Conservation (phyloP, 257 asterid genomes). For the Anisodus acutangulus region DNA sequence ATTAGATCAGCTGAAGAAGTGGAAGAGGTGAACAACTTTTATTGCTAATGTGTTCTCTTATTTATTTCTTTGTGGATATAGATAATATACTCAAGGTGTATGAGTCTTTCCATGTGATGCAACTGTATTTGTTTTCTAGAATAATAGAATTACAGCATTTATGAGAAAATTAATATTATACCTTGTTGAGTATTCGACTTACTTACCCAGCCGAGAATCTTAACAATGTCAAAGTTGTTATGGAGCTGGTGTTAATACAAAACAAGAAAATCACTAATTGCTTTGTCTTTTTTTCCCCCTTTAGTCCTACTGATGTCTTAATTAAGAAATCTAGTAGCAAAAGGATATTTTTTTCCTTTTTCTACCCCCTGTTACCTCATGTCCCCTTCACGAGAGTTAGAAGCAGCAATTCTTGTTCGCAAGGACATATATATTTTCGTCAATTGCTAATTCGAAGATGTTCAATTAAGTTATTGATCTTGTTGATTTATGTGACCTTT, state of each 20-base stretch:
- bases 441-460: background rate
- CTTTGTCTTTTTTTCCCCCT: background rate
- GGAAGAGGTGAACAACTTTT: conserved; percentile 65
- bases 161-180: background rate
- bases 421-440: background rate
- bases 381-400: background rate
- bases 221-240: background rate
- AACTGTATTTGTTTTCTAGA: background rate
- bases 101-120: background rate
- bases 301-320: background rate
- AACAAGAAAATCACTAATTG: background rate
- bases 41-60: conserved; percentile 20
- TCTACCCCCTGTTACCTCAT: background rate
- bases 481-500: background rate
- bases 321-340: background rate
- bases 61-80: background rate
- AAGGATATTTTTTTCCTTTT: background rate
- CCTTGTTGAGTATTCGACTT: background rate
- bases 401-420: background rate
- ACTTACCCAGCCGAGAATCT: background rate
- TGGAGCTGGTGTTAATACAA: background rate
- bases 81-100: conserved; percentile 3
- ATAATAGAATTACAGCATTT: background rate
- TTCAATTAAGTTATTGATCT: background rate
- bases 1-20: conserved; percentile 91